Conservation (phyloP, 192 early-diverging fungal species). For the Coemansia sp. region DNA sequence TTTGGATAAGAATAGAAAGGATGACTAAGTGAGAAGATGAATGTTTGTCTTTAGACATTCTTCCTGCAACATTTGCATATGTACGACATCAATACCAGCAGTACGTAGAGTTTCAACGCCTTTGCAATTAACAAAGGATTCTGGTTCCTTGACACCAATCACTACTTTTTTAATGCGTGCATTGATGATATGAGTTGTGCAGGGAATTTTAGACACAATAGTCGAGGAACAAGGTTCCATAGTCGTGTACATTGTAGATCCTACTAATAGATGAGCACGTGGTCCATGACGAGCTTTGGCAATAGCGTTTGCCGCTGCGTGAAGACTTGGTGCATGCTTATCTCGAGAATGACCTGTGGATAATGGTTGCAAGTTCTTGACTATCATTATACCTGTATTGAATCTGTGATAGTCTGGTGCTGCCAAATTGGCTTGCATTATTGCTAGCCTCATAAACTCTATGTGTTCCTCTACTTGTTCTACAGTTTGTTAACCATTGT, state of each 20-base stretch:
- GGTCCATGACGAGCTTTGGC: constrained; percentile 16
- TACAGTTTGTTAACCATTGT: constrained; percentile 1
- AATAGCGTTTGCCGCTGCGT: constrained; percentile 33
- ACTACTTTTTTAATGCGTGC: constrained; percentile 72
- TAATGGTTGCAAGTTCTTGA: constrained; percentile 27
- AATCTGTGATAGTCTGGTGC: constrained; percentile 29
- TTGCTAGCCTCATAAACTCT: constrained; percentile 46
- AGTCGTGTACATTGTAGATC: constrained; percentile 85
- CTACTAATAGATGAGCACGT: constrained; percentile 16
- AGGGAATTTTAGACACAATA: constrained; percentile 73
- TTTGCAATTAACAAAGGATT: constrained; percentile 78
- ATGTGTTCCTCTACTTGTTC: constrained; percentile 31
- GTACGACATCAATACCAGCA: constrained; percentile 73
- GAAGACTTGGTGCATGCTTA: constrained; percentile 9
- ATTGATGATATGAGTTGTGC: constrained; percentile 72
- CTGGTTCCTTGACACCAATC: constrained; percentile 84
- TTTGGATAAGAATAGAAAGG: too few species aligned
- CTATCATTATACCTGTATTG: constrained; percentile 30
- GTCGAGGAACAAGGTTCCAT: constrained; percentile 93
- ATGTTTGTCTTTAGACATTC: constrained; percentile 71
- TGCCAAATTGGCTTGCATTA: constrained; percentile 33
- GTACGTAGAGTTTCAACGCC: constrained; percentile 67
- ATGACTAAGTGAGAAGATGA: constrained; percentile 45
- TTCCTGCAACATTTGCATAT: constrained; percentile 69
- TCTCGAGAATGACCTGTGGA: constrained; percentile 39